Evolutionary conservation across 1,284 basidiomycete genomes (phyloP), one percentile per base, ranked within the genome.

Genomic region (Pterulicium gracile): DNA sequence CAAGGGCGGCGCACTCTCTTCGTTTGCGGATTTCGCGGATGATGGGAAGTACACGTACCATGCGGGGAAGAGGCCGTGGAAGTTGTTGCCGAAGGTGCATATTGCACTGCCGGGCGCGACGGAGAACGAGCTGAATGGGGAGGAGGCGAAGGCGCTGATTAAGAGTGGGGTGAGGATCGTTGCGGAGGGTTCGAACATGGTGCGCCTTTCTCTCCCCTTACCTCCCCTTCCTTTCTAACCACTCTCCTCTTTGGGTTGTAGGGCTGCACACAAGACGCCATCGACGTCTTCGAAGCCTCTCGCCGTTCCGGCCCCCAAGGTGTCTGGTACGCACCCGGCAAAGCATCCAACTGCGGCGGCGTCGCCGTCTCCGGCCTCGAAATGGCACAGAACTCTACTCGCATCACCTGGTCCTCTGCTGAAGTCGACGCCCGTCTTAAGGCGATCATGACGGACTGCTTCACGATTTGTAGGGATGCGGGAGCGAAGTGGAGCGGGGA

Each of bases 381-480:
- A 69, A 88, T 88, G 85, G 80, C 81, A 7, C 85, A 88, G 66
- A 85, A 86, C 71, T 81, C 79, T 56, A 75, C 79, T 54, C 70
- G 82, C 40, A 68, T 81, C 40, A 67, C 71, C 44, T 86, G 82
- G 82, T 65, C 77, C n/a, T 66, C 69, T 49, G 66, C 72, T 52
- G 77, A 82, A 58, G 84, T 89, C 46, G 85, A 89, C 61, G 61
- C 61, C 15, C 83, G 81, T 68, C 69, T 89, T 52, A 81, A 82
- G 67, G 68, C 69, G 52, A 88, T 88, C 65, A 89, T 89, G 86
- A 65, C 72, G 46, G 75, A 79, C 51, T 80, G 77, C 64, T 86
- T 74, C 66, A 57, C 72, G 59, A 77, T 75, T 50, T 83, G 79
- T 61, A 66, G 73, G 52, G 65, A 67, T 47, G 78, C 75, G 15